Conservation (phyloP, 805 yeast genomes). For the Zygosaccharomyces bisporus region DNA sequence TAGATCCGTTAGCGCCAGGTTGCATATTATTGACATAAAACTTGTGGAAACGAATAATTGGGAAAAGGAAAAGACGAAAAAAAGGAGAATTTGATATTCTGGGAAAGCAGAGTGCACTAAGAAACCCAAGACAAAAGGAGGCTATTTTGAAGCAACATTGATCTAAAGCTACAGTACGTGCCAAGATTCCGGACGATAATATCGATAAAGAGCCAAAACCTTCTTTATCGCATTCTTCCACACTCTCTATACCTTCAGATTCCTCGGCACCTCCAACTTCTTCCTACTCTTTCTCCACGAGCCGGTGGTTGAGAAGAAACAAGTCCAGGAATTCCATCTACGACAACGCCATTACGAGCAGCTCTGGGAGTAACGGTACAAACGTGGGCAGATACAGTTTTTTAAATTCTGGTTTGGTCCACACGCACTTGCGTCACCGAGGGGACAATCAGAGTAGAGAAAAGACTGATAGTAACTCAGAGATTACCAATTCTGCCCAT, state of each 20-base stretch:
- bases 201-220: slow-evolving; percentile 2
- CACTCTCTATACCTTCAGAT: not conserved
- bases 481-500: not conserved
- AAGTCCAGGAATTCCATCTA: not conserved
- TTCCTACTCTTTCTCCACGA: not conserved
- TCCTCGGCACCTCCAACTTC: slow-evolving; percentile 1
- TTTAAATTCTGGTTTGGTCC: slow-evolving; percentile 1
- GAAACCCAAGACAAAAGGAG: not conserved
- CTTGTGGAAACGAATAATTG: not conserved
- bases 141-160: not conserved
- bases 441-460: not conserved
- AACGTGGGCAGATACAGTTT: slow-evolving; percentile 1
- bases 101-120: not conserved
- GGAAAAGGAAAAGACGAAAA: not conserved
- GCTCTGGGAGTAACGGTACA: not conserved
- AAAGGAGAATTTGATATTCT: not conserved
- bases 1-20: not conserved
- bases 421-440: not conserved
- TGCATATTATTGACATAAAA: not conserved
- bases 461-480: not conserved
- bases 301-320: slow-evolving; percentile 3
- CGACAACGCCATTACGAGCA: not conserved
- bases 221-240: not conserved
- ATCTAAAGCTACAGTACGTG: not conserved
- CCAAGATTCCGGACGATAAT: not conserved